phyloP scores from a whole-genome alignment of 192 early-diverging fungal species.

The Umbelopsis vinacea region DNA sequence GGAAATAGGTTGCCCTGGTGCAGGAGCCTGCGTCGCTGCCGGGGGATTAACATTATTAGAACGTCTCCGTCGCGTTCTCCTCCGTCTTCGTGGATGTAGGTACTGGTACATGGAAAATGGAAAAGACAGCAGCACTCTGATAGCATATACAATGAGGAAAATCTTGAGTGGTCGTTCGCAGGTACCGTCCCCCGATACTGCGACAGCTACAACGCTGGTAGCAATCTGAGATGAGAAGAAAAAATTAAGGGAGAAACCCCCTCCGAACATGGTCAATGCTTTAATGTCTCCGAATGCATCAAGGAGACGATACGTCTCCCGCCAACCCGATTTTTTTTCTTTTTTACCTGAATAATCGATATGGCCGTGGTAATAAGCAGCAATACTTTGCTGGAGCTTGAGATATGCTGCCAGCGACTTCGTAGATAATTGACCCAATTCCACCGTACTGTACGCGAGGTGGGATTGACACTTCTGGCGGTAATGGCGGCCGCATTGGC shows the following conservation, averaged over 20 bases:
- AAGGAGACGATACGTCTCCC: too few species aligned
- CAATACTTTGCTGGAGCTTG: conserved; percentile 41
- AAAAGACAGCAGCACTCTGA: conserved; percentile 54
- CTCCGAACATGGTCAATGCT: conserved; percentile 9
- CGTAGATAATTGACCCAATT: conserved; percentile 33
- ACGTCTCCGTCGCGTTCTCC: conserved; percentile 31
- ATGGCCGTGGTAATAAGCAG: conserved; percentile 30
- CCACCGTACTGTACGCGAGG: conserved; percentile 38
- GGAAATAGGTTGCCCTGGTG: not conserved
- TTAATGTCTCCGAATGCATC: conserved; percentile 3
- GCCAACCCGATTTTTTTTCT: not conserved
- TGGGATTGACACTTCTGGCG: conserved; percentile 23
- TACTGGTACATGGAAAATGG: conserved; percentile 64
- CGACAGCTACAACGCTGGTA: conserved; percentile 54
- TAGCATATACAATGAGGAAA: conserved; percentile 59
- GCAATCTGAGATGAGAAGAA: conserved; percentile 49
- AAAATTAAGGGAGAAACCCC: not conserved
- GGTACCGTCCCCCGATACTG: conserved; percentile 44
- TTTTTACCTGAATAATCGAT: conserved; percentile 39
- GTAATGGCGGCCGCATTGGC: conserved; percentile 9
- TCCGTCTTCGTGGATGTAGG: conserved; percentile 55
- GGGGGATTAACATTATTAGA: not conserved
- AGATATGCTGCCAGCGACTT: conserved; percentile 34
- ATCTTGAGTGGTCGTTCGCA: conserved; percentile 53
- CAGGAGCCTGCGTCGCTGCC: too few species aligned